Base-by-base conservation (phyloP, 306 rosid species). In the Pyrus betulifolia region DNA sequence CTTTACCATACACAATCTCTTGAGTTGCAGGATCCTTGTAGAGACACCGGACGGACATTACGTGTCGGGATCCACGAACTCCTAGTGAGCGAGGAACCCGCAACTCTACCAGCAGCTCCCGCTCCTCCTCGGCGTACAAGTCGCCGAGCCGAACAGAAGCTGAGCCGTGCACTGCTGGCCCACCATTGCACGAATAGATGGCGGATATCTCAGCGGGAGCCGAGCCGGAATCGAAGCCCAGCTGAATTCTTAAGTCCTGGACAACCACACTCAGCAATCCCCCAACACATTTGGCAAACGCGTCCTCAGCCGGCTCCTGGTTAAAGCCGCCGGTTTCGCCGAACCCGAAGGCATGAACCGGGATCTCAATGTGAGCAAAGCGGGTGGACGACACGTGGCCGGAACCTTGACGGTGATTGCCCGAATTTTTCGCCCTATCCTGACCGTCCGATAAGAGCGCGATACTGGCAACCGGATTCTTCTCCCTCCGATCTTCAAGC, bases 341-440 rank as follows among this genome's bases (percentile, higher is more conserved):
- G 5, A 89, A 89, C 31, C 96, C 97, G 38, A 83, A 90, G 0
- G 90, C 79, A 54, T 88, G 93, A 76, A 93, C 92, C 80, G 96
- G 97, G 45, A 93, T 90, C 84, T 90, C 97, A 19, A 93, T 87
- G 67, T 88, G 97, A 0, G 96, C 89, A 60, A 89, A 93, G 15
- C 97, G 89, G 35, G 92, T 90, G 0, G 96, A 85, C 0, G 93
- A 87, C 69, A 42, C 81, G 81, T 88, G 87, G 83, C 77, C 46
- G 1, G 82, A 25, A 0, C 64, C 0, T 60, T 83, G 91, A 13
- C 92, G 82, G n/a, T 74, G 96, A 82, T 73, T 73, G 0, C 2
- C 4, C 4, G 54, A 45, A 8, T 74, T 78, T 19, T 58, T 60
- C 8, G 69, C 85, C 30, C 84, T 71, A 8, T 87, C 91, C 49